A percentile compares a stretch with the other conserved stretches of the same genome.
phyloP scores from a whole-genome alignment of 768 basidiomycete species.

The Chalciporus piperatus region DNA sequence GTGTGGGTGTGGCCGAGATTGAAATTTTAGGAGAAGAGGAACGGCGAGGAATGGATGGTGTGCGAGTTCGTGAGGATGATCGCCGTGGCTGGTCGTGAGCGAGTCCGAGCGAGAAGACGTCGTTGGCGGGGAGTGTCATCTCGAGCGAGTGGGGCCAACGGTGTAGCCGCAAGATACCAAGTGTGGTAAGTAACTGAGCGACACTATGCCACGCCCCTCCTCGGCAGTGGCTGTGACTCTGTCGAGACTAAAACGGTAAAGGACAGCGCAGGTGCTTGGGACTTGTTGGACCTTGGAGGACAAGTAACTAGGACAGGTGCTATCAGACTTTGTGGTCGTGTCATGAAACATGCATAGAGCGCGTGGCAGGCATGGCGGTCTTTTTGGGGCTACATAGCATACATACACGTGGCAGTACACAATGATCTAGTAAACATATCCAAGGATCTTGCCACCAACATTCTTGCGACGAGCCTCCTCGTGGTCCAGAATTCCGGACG shows the following conservation, averaged over 20 bases:
- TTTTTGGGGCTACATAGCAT: constrained; percentile 23
- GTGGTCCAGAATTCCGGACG: constrained; percentile 97
- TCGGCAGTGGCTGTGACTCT: constrained; percentile 15
- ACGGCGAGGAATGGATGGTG: constrained; percentile 32
- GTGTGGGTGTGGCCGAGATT: constrained; percentile 33
- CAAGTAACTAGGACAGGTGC: not conserved
- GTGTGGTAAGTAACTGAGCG: not conserved
- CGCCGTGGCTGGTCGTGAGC: constrained; percentile 35
- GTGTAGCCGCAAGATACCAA: not conserved
- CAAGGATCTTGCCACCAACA: constrained; percentile 92
- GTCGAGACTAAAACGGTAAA: not conserved
- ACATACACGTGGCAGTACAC: constrained; percentile 15
- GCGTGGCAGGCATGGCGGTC: not conserved
- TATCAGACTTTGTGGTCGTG: not conserved
- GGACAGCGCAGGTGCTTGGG: not conserved
- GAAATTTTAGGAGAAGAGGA: constrained; percentile 49
- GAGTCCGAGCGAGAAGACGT: constrained; percentile 35
- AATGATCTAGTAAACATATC: constrained; percentile 77
- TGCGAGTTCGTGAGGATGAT: constrained; percentile 21
- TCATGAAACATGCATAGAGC: not conserved
- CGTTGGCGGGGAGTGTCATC: constrained; percentile 35
- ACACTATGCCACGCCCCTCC: not conserved
- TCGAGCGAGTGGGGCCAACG: not conserved
- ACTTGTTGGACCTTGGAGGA: not conserved
- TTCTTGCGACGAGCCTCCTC: constrained; percentile 99